A percentile compares a stretch with the other conserved stretches of the same genome.
These are phyloP conservation scores for Rubia peregrina DNA, from an alignment of 305 asterid genomes.

Conservation along the genomic window DNA sequence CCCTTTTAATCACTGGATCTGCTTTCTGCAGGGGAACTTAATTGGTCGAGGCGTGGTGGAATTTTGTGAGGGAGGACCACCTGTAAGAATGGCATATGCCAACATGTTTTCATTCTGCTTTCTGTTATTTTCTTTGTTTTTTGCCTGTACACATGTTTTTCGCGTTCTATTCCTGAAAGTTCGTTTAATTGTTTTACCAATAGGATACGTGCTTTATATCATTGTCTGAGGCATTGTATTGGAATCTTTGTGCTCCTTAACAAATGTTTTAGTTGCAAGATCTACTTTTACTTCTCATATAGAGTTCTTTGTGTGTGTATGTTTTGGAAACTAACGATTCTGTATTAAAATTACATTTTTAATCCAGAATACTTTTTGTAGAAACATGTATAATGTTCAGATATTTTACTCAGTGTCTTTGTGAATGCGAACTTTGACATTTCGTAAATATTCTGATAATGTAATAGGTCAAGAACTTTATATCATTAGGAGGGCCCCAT, in stretches of 20 bases:
- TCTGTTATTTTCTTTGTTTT: not conserved
- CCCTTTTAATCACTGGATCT: conserved; percentile 5
- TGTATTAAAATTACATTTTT: not conserved
- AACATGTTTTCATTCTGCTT: not conserved
- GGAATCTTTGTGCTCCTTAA: not conserved
- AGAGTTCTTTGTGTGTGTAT: too few species aligned
- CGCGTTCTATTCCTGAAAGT: not conserved
- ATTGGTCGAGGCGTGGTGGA: conserved; percentile 90
- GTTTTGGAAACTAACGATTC: not conserved
- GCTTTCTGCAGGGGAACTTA: conserved; percentile 62
- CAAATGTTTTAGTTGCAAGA: not conserved
- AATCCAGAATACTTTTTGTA: too few species aligned
- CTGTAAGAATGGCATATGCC: conserved; percentile 41
- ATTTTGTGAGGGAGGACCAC: conserved; percentile 85
- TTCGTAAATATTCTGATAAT: conserved; percentile 1
- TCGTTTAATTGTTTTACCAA: not conserved
- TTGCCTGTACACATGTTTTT: not conserved
- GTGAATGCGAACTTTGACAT: not conserved
- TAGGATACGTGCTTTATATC: not conserved
- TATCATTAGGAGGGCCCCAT: conserved; percentile 94
- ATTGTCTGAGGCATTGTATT: not conserved
- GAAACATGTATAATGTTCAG: not conserved
- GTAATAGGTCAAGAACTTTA: conserved; percentile 66
- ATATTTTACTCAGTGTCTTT: conserved; percentile 6
- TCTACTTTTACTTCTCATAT: not conserved